Evolutionary conservation across 495 filamentous ascomycete species (phyloP).

Genomic region (Aspergillus incahuasiensis): DNA sequence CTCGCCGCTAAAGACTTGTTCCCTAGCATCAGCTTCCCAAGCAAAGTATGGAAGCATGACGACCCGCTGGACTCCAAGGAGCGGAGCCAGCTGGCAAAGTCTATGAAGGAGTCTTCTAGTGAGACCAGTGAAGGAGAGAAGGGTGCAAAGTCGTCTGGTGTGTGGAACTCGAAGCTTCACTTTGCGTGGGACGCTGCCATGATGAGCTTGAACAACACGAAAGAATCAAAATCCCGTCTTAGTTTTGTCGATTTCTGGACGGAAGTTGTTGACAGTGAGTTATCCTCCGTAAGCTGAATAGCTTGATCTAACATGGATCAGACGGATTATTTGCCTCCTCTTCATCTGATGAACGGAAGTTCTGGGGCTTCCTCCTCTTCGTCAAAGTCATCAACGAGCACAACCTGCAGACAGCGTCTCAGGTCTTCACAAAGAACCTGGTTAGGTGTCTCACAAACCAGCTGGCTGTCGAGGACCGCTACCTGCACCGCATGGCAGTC

Average conservation of each 20-base stretch:
- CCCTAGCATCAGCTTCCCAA: constrained; percentile 58
- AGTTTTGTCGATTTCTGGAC: constrained; percentile 79
- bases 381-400: constrained; percentile 58
- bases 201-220: constrained; percentile 32
- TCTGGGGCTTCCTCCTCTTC: constrained; percentile 84
- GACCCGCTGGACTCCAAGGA: constrained; percentile 64
- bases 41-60: constrained; percentile 66
- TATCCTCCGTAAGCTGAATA: not conserved
- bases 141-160: constrained; percentile 57
- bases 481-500: constrained; percentile 74
- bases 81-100: constrained; percentile 57
- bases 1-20: constrained; percentile 60
- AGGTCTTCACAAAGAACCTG: constrained; percentile 75
- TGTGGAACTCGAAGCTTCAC: constrained; percentile 74
- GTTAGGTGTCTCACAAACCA: constrained; percentile 85
- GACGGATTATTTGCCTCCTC: constrained; percentile 75
- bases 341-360: constrained; percentile 82
- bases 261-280: constrained; percentile 80
- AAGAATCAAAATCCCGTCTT: constrained; percentile 31
- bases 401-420: constrained; percentile 40
- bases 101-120: constrained; percentile 71
- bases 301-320: constrained; percentile 25
- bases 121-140: constrained; percentile 36
- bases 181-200: constrained; percentile 86
- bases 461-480: constrained; percentile 74